These are phyloP conservation scores for Olyra latifolia DNA, from an alignment of 176 grass and related monocot genomes.

Conservation along the genomic window DNA sequence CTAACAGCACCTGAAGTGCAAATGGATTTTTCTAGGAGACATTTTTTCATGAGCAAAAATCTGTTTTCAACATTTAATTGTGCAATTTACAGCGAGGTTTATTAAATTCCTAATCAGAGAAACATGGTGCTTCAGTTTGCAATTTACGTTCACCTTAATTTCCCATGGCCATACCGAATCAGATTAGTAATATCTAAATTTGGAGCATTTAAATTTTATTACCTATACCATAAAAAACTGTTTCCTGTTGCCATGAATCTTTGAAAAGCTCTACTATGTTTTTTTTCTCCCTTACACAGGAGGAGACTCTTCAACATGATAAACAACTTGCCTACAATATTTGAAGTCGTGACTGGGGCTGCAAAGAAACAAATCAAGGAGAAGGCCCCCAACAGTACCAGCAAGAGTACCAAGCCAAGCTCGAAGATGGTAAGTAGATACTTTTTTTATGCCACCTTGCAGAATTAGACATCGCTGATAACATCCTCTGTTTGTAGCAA, in stretches of 20 bases:
- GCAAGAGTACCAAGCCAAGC: conserved; percentile 69
- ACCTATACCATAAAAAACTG: conserved; percentile 1
- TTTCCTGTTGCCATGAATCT: conserved; percentile 1
- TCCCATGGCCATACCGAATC: not conserved
- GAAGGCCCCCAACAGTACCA: conserved; percentile 70
- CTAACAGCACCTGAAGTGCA: not conserved
- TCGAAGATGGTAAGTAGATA: conserved; percentile 66
- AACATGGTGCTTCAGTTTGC: not conserved
- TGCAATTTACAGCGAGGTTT: not conserved
- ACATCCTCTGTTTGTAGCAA: conserved; percentile 30
- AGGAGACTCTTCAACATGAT: conserved; percentile 93
- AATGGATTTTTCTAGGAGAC: not conserved
- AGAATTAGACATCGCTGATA: not conserved
- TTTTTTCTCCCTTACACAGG: conserved; percentile 42
- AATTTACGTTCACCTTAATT: not conserved
- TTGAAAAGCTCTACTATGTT: not conserved
- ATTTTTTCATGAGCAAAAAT: not conserved
- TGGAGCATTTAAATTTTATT: not conserved
- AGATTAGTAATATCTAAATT: not conserved
- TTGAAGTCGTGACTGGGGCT: conserved; percentile 88
- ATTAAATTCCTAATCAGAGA: not conserved
- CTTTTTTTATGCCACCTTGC: not conserved
- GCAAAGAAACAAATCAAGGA: conserved; percentile 87
- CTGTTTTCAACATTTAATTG: not conserved
- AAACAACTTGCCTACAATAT: conserved; percentile 91